Percentiles rank a stretch among this genome's conserved stretches.
phyloP scores from a whole-genome alignment of 75 land plant genomes.

The Pinus tabuliformis region DNA sequence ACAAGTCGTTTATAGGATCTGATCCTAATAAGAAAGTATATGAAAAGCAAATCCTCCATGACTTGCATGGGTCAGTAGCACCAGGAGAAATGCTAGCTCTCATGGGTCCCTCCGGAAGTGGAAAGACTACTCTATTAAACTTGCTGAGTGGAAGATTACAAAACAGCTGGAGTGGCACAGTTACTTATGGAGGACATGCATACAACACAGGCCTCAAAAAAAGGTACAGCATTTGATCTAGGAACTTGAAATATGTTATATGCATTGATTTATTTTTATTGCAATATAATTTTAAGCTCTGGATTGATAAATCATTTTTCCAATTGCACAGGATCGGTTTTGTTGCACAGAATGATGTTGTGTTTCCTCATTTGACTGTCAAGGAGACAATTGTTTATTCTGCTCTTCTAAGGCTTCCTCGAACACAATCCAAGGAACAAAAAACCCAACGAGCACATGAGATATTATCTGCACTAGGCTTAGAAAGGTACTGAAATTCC shows the following conservation, averaged over 20 bases:
- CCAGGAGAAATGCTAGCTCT: slow-evolving; percentile 20
- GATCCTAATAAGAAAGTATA: not conserved
- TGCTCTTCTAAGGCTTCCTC: slow-evolving; percentile 33
- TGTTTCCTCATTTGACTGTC: slow-evolving; percentile 35
- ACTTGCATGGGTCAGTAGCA: slow-evolving; percentile 7
- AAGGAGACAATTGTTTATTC: slow-evolving; percentile 31
- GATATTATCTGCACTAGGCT: not conserved
- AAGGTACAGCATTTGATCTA: slow-evolving; percentile 2
- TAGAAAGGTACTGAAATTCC: slow-evolving; percentile 6
- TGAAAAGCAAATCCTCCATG: slow-evolving; percentile 18
- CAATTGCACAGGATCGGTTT: slow-evolving; percentile 29
- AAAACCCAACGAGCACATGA: slow-evolving; percentile 3
- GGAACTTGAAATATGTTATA: not conserved
- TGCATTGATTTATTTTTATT: not conserved
- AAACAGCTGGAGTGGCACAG: not conserved
- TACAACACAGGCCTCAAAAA: slow-evolving; percentile 13
- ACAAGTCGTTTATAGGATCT: not conserved
- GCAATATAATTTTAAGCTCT: not conserved
- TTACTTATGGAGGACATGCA: slow-evolving; percentile 15
- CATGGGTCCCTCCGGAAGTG: slow-evolving; percentile 25
- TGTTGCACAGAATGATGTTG: slow-evolving; percentile 44
- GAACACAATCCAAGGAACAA: not conserved
- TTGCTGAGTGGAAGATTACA: slow-evolving; percentile 11
- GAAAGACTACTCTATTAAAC: slow-evolving; percentile 18
- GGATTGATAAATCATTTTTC: not conserved